Evolutionary conservation across 2,329 filamentous ascomycete genomes (phyloP), one percentile per base, ranked within the genome.

Genomic region (Myriosclerotinia scirpicola): DNA sequence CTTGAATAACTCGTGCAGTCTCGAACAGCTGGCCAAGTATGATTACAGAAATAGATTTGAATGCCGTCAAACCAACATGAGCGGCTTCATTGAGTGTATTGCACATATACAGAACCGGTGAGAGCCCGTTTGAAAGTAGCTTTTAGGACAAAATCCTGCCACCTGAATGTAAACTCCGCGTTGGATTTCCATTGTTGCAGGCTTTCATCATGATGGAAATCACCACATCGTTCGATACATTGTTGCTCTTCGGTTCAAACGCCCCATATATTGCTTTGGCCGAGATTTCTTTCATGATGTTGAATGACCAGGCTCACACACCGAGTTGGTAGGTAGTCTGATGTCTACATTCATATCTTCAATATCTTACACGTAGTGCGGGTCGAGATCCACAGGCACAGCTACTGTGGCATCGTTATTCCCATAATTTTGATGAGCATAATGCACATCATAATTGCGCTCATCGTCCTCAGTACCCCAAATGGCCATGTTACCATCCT

Each of bases 291-390:
- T 38, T 50, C 44, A 61, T 61, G 12, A 38, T 26, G 8, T 38
- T 38, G 30, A 50, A n/a, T 34, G 14, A 40, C 34, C 44, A 26
- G 42, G 40, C 38, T 34, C 58, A 22, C 58, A 61, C 44, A 26
- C n/a, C 20, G 17, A 20, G 5, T 4, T 38, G 3, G 30, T 60
- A 48, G 7, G 58, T 26, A 61, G 34, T 8, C 34, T 61, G 58
- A 38, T 26, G 20, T 38, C 3, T n/a, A 50, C 44, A 61, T 61
- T 9, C 34, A 50, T 50, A 52, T 50, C 58, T 50, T 61, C 58
- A 26, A 17, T 61, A 61, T 61, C 58, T 50, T 61, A 61, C 58
- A 61, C 44, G 38, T 61, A 20, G 36, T 38, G 44, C 34, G 5
- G 44, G 34, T 61, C 5, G 34, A 38, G 20, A 17, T 50, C 44